Evolutionary conservation across 345 rosid species (phyloP).

Genomic region (Melaleuca alternifolia): DNA sequence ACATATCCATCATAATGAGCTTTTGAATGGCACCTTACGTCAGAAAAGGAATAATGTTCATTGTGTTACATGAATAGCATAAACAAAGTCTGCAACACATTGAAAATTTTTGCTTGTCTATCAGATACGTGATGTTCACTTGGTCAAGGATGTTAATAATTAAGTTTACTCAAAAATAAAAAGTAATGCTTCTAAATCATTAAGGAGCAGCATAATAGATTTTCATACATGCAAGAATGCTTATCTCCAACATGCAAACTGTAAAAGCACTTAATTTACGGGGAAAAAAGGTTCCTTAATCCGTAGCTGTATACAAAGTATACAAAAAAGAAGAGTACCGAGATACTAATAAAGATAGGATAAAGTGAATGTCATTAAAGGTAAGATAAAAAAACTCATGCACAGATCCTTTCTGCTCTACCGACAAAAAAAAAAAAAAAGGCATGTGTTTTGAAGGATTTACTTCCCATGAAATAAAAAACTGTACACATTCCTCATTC

Average conservation of each 20-base stretch:
- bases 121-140: background rate
- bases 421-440: background rate
- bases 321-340: background rate
- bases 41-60: background rate
- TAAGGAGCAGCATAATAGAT: background rate
- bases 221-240: background rate
- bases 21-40: conserved; percentile 69
- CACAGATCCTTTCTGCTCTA: background rate
- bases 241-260: background rate
- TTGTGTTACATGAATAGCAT: background rate
- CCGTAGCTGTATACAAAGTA: background rate
- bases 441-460: background rate
- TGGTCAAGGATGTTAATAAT: background rate
- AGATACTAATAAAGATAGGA: background rate
- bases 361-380: background rate
- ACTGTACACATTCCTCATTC: background rate
- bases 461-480: background rate
- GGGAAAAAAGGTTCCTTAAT: background rate
- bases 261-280: background rate
- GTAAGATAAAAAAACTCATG: background rate
- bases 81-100: background rate
- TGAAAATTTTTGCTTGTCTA: background rate
- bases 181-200: background rate
- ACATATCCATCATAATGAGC: conserved; percentile 89
- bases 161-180: background rate